Conservation (phyloP, 768 basidiomycete species). For the Pleurotus pulmonarius region DNA sequence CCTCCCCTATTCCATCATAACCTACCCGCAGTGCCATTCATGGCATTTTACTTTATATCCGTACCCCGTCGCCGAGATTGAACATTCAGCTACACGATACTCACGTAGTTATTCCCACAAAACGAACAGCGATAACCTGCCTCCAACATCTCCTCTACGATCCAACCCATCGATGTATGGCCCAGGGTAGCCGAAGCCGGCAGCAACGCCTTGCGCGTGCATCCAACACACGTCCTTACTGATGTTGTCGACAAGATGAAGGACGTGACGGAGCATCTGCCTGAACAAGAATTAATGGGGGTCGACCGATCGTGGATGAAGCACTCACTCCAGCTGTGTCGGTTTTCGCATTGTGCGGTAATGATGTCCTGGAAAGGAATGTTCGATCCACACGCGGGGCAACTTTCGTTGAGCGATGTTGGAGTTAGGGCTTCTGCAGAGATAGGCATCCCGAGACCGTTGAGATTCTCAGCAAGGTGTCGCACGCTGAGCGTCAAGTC, state of each 20-base stretch:
- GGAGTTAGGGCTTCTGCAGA: slow-evolving; percentile 25
- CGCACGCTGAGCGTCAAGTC: slow-evolving; percentile 35
- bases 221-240: slow-evolving; percentile 79
- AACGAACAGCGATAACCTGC: slow-evolving; percentile 68
- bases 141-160: slow-evolving; percentile 61
- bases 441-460: slow-evolving; percentile 20
- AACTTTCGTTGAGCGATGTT: slow-evolving; percentile 52
- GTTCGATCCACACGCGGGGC: slow-evolving; percentile 68
- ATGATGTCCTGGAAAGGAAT: slow-evolving; percentile 60
- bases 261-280: slow-evolving; percentile 77
- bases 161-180: slow-evolving; percentile 47
- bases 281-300: slow-evolving; percentile 31
- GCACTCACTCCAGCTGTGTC: slow-evolving; percentile 79
- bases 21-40: no score
- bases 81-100: slow-evolving; percentile 32
- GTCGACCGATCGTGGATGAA: no score
- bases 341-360: slow-evolving; percentile 60
- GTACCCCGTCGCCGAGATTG: neutral
- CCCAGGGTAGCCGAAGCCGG: slow-evolving; percentile 40
- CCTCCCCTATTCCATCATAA: no score
- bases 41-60: no score
- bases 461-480: slow-evolving; percentile 23
- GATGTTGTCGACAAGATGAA: slow-evolving; percentile 75
- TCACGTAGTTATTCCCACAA: slow-evolving; percentile 65
- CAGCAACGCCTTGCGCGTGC: slow-evolving; percentile 74